Evolutionary conservation across 23 red algal genomes (phyloP), one percentile per base, ranked within the genome.

Genomic region (Porphyridium purpureum): DNA sequence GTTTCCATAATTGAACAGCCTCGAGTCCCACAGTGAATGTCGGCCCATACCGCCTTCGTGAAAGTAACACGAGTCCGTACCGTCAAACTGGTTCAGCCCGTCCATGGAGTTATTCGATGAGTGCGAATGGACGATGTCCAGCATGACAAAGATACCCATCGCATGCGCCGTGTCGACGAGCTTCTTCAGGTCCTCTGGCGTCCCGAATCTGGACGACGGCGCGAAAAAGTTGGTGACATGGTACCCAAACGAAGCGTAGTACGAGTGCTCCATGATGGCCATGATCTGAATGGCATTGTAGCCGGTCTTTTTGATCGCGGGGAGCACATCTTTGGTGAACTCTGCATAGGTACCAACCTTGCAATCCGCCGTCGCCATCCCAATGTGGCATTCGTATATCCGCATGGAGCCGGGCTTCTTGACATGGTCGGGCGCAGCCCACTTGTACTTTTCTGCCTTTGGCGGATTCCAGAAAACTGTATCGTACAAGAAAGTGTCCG

Each of bases 181-280:
- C 21, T 62, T 63, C 70, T 98, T 98, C 42, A 98, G 70, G 25
- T 82, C 90, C 47, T 98, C 90, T 11, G 90, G 90, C 21, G 57
- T 51, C 19, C 90, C 90, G 21, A 42, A 76, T n/a, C 90, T 55
- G 34, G 57, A 66, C 24, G 46, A 68, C 44, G 77, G 64, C 21
- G 90, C 90, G 35, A 98, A 98, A 64, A 98, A 98, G 76, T 98
- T 98, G 30, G 90, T 98, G 23, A 98, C 90, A 60, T 98, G 90
- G 59, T 98, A 98, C 2, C 90, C 90, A 64, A 98, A 98, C 7
- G 72, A 81, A 4, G 74, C 90, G 49, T 98, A 98, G 59, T 98
- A 98, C 5, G 90, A 74, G 66, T 98, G 90, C 66, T 98, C 90
- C 90, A 98, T 98, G 31, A 98, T 84, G 28, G 90, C 90, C 90